These are phyloP conservation scores for Sesbania bispinosa DNA, from an alignment of 306 rosid genomes.

Conservation along the genomic window DNA sequence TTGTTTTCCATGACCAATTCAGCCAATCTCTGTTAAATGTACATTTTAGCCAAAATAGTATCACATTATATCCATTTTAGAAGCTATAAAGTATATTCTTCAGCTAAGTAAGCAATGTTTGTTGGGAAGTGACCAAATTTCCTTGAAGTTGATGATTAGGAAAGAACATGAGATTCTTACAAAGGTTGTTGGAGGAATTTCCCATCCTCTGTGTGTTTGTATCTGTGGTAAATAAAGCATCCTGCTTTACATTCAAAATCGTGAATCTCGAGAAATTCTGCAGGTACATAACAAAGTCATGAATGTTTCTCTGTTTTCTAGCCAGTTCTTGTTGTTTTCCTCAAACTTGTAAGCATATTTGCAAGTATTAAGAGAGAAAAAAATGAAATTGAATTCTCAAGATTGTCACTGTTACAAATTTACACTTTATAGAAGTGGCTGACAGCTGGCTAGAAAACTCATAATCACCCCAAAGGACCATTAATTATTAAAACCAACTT, in stretches of 20 bases:
- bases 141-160: neutral
- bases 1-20: neutral
- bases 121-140: neutral
- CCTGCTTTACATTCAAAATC: neutral
- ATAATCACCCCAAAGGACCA: too few species aligned
- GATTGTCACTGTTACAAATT: too few species aligned
- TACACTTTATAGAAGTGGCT: too few species aligned
- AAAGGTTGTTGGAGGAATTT: neutral
- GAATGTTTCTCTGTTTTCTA: neutral
- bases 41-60: neutral
- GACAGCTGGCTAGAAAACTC: too few species aligned
- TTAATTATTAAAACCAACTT: too few species aligned
- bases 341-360: neutral
- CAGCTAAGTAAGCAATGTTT: neutral
- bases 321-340: constrained; percentile 1
- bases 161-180: constrained; percentile 1
- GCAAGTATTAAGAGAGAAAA: too few species aligned
- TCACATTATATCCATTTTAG: neutral
- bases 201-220: neutral
- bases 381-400: too few species aligned
- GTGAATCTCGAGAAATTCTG: constrained; percentile 21
- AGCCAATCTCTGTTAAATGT: neutral
- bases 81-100: constrained; percentile 8
- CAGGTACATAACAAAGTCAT: too few species aligned
- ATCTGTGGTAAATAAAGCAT: neutral